Evolutionary conservation across 169 alveolate genomes (phyloP).

Genomic region (Theileria sp.): DNA sequence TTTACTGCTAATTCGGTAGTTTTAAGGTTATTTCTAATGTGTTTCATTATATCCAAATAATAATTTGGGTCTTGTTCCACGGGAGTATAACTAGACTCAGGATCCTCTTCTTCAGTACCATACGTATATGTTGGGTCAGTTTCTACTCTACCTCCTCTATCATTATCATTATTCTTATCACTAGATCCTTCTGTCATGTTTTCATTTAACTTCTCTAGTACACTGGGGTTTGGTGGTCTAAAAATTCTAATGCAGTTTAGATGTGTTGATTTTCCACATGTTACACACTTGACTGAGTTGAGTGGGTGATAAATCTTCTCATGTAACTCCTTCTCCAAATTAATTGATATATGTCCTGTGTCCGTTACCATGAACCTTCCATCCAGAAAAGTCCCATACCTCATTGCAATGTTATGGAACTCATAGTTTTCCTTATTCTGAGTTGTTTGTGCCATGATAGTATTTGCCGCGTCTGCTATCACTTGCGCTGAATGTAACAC

Average conservation of each 20-base stretch:
- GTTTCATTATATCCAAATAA: neutral
- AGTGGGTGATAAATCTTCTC: constrained; percentile 2
- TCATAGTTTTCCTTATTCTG: neutral
- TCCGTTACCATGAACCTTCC: constrained; percentile 6
- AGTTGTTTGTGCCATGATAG: neutral
- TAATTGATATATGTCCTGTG: neutral
- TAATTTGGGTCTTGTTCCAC: neutral
- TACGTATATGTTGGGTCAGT: neutral
- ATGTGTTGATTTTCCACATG: constrained; percentile 19
- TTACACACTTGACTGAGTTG: constrained; percentile 16
- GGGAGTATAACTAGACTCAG: no score
- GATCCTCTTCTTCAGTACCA: neutral
- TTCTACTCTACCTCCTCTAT: neutral
- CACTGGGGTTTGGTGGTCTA: constrained; percentile 2
- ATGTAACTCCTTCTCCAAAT: neutral
- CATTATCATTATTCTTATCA: constrained; percentile 10
- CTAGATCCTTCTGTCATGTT: neutral
- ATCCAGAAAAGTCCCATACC: constrained; percentile 1
- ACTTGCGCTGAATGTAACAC: constrained; percentile 1
- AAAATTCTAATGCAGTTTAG: constrained; percentile 14
- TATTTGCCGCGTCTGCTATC: neutral
- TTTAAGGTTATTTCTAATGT: neutral
- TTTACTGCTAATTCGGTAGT: no score
- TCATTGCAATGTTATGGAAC: neutral
- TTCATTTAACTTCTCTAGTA: constrained; percentile 31